Evolutionary conservation across 78 protist genomes (phyloP).

Genomic region (Dictyostelium intermedium): DNA sequence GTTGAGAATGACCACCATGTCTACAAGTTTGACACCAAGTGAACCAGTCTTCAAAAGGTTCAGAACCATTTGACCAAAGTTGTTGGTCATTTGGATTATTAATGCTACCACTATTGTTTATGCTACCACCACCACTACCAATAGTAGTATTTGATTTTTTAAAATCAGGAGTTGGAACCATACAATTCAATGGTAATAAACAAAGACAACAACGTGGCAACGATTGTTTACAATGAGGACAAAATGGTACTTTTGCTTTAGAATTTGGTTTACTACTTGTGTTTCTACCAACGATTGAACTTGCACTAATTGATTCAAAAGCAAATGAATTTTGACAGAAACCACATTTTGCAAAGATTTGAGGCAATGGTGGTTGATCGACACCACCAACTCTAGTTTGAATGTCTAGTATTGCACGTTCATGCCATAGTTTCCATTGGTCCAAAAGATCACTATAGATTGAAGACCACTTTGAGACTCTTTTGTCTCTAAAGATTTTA

Average conservation of each 20-base stretch:
- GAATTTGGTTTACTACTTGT: background rate
- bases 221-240: slow-evolving; percentile 74
- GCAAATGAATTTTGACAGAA: slow-evolving; percentile 73
- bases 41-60: slow-evolving; percentile 85
- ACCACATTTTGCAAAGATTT: slow-evolving; percentile 78
- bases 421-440: slow-evolving; percentile 89
- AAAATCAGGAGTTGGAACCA: slow-evolving; percentile 54
- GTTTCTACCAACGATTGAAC: slow-evolving; percentile 38
- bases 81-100: background rate
- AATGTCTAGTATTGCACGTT: slow-evolving; percentile 86
- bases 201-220: slow-evolving; percentile 85
- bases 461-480: slow-evolving; percentile 56
- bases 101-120: background rate
- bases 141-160: background rate
- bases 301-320: slow-evolving; percentile 35
- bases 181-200: slow-evolving; percentile 58
- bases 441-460: slow-evolving; percentile 89
- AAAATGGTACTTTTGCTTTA: slow-evolving; percentile 38
- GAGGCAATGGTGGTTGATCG: background rate
- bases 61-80: slow-evolving; percentile 60
- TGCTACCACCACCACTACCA: background rate
- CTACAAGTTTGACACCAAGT: slow-evolving; percentile 94
- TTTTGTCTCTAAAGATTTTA: slow-evolving; percentile 25
- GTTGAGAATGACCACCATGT: slow-evolving; percentile 94
- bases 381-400: background rate